Evolutionary conservation across 345 rosid species (phyloP).

Genomic region (Aurinia saxatilis): DNA sequence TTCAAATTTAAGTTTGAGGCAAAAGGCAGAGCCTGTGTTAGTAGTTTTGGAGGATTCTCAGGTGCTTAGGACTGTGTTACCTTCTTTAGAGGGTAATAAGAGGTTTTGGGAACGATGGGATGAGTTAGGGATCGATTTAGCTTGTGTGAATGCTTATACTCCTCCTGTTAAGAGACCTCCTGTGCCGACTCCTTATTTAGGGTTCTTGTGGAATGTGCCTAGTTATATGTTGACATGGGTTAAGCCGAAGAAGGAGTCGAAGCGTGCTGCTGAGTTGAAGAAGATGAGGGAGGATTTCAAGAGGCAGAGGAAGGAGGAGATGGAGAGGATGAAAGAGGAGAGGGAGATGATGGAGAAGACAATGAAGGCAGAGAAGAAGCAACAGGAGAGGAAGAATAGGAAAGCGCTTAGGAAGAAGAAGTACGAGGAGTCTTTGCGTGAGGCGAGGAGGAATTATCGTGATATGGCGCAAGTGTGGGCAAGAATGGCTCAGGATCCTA

Average conservation of each 20-base stretch:
- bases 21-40: conserved; percentile 52
- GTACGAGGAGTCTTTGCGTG: conserved; percentile 53
- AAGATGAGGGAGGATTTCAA: conserved; percentile 56
- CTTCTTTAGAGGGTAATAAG: conserved; percentile 53
- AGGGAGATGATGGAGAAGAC: conserved; percentile 63
- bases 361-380: conserved; percentile 49
- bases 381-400: conserved; percentile 52
- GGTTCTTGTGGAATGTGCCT: conserved; percentile 67
- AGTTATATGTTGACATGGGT: conserved; percentile 39
- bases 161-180: conserved; percentile 82
- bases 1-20: conserved; percentile 37
- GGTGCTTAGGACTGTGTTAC: conserved; percentile 76
- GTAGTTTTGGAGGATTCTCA: conserved; percentile 78
- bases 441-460: conserved; percentile 47
- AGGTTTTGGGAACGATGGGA: conserved; percentile 88
- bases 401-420: conserved; percentile 49
- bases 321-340: conserved; percentile 50
- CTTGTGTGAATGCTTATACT: conserved; percentile 64
- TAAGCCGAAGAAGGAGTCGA: conserved; percentile 69
- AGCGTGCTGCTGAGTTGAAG: conserved; percentile 58
- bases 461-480: conserved; percentile 60
- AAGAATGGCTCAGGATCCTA: conserved; percentile 52
- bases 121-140: conserved; percentile 50
- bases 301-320: conserved; percentile 54
- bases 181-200: conserved; percentile 65